These are phyloP conservation scores for Marvania coccoides DNA, from an alignment of 139 green algal species.

Conservation along the genomic window DNA sequence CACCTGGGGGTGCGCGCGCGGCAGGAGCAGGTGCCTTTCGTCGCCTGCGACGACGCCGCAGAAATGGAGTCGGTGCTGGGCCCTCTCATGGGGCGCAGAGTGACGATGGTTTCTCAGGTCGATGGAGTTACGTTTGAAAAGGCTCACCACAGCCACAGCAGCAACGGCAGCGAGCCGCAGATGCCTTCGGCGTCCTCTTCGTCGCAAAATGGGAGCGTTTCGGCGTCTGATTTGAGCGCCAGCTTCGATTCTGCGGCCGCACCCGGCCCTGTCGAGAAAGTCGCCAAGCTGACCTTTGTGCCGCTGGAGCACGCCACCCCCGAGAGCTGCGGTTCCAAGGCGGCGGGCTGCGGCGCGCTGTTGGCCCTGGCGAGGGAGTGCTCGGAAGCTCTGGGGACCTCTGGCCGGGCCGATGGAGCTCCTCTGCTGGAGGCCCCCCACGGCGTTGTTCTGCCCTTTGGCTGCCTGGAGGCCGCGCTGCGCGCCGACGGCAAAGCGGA, in stretches of 20 bases:
- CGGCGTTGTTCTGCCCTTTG: conserved; percentile 80
- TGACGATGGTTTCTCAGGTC: conserved; percentile 26
- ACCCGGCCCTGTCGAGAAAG: neutral
- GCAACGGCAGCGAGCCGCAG: neutral
- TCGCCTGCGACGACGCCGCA: conserved; percentile 62
- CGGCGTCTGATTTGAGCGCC: no score
- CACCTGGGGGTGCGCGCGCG: conserved; percentile 90
- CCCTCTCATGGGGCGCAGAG: conserved; percentile 43
- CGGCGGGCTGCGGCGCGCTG: conserved; percentile 70
- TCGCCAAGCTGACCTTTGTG: conserved; percentile 31
- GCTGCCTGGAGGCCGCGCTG: conserved; percentile 69
- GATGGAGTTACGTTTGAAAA: neutral
- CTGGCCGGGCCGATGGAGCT: neutral
- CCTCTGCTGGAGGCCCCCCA: conserved; percentile 49
- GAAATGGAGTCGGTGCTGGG: conserved; percentile 8
- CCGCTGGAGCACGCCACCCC: conserved; percentile 42
- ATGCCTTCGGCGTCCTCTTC: no score
- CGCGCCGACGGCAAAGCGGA: conserved; percentile 14
- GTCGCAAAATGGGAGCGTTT: no score
- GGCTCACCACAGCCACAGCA: neutral
- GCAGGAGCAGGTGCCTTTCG: conserved; percentile 84
- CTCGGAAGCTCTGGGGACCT: neutral
- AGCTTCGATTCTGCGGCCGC: neutral
- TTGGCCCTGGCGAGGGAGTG: conserved; percentile 13
- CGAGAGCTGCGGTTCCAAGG: conserved; percentile 69